Base-by-base conservation (phyloP, 192 early-diverging fungal genomes). In the Chytriomyces sp. region DNA sequence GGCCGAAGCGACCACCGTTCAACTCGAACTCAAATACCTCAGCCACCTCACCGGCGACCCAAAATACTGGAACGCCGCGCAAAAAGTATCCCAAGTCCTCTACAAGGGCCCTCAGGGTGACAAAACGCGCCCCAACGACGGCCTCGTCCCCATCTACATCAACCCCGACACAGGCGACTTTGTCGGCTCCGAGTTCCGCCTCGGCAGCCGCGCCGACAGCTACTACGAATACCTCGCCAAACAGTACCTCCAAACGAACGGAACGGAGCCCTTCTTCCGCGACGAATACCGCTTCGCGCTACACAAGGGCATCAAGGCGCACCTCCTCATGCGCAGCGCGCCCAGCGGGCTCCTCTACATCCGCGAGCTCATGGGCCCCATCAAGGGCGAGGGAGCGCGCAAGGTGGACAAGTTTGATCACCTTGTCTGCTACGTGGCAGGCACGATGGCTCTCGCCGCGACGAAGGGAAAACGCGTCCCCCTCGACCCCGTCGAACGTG, bases 171-270 rank as follows among this genome's bases (percentile, higher is more conserved):
- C 73, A 55, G 91, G 89, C 10, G 25, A 84, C 26, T 91, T 90
- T 70, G 52, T 64, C n/a, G 82, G 86, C 0, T 33, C 59, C 28
- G 85, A 86, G 39, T 86, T 93, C 30, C 80, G 92, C 26, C 81
- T 96, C 33, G 94, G 96, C 2, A 89, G 89, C 19, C 75, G 87
- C 10, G 91, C 91, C 0, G 96, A 98, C 53, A 93, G 91, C 64
- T 98, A 95, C 70, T 98, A 98, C 81, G 91, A 98, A 85, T 98
- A 98, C 77, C 81, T 93, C 54, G 86, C 91, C 28, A 98, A 98
- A 77, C 94, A 96, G 75, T 94, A 91, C 54, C 77, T 96, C 3
- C 86, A 91, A 65, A 90, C 91, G 0, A 80, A 83, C 54, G 77
- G 83, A 49, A 81, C 76, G 7, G 89, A 93, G 64, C 56, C 52